Evolutionary conservation across 768 basidiomycete genomes (phyloP), one percentile per base, ranked within the genome.

Genomic region (Pisolithus tinctorius): DNA sequence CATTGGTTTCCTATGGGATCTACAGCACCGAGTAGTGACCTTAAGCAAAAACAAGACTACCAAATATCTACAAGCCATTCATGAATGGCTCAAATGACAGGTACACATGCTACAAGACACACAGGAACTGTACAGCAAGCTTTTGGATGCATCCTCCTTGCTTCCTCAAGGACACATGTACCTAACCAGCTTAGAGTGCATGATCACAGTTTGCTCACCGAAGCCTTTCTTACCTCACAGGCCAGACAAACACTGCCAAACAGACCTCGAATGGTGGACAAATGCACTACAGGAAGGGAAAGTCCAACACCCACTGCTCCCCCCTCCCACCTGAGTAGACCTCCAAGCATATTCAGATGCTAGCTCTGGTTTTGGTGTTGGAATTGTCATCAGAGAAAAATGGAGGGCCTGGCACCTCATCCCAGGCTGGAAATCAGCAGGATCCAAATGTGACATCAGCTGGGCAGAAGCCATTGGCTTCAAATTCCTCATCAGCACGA

Each of bases 81-180:
- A 47, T 0, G 51, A 53, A 1, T 74, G 70, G 71, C 17, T 37
- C 2, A 1, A 38, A 5, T 14, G 39, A 4, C 9, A 43, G 0
- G 53, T 48, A 0, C 75, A 75, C 56, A 55, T 53, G 2, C 59
- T 71, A 3, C 49, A 65, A 1, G 65, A 76, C 4, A 64, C 68
- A 2, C 55, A 68, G 23, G 64, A 59, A 11, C 61, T 78, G 0
- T 68, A 74, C 47, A 70, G 76, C 0, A 74, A 76, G 46, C 63
- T 77, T 0, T 57, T 71, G 0, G 75, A 76, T 42, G 52, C 68
- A 0, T 63, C 58, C 38, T 47, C 62, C 1, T 59, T 74, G 5
- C 40, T 72, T 14, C 67, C 70, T 4, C 41, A 5, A 16, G 67
- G 64, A 16, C 63, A 70, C 3, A 69, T 75, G 9, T 73, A 71